phyloP scores from a whole-genome alignment of 306 rosid species.

The Quercus gilva region DNA sequence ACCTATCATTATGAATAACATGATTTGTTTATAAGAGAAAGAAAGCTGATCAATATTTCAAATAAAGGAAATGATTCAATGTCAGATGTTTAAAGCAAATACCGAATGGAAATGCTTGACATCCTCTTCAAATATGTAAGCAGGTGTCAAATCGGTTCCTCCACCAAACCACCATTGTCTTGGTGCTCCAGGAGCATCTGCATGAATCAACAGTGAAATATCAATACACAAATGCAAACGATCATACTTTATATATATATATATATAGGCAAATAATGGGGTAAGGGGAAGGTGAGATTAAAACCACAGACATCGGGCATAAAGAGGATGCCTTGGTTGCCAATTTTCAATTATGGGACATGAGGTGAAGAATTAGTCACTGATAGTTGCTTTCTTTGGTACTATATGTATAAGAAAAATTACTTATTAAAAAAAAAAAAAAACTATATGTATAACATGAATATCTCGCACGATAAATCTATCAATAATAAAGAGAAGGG shows the following conservation, averaged over 20 bases:
- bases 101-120: constrained; percentile 94
- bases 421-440: too few species aligned
- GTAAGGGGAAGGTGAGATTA: too few species aligned
- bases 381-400: not conserved
- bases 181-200: constrained; percentile 95
- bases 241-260: not conserved
- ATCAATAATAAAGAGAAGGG: not conserved
- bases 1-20: not conserved
- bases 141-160: constrained; percentile 96
- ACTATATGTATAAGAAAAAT: not conserved
- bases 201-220: constrained; percentile 15
- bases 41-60: not conserved
- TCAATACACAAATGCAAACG: not conserved
- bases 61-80: not conserved
- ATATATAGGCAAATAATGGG: too few species aligned
- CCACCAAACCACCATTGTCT: constrained; percentile 99
- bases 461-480: not conserved
- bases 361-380: not conserved
- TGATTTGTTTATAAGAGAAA: not conserved
- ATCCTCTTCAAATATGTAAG: constrained; percentile 92
- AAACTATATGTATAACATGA: too few species aligned
- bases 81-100: constrained; percentile 19
- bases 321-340: not conserved
- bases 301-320: too few species aligned
- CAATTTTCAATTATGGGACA: not conserved